phyloP scores from a whole-genome alignment of 176 grass and related monocot species.

The Rhynchospora pubera region DNA sequence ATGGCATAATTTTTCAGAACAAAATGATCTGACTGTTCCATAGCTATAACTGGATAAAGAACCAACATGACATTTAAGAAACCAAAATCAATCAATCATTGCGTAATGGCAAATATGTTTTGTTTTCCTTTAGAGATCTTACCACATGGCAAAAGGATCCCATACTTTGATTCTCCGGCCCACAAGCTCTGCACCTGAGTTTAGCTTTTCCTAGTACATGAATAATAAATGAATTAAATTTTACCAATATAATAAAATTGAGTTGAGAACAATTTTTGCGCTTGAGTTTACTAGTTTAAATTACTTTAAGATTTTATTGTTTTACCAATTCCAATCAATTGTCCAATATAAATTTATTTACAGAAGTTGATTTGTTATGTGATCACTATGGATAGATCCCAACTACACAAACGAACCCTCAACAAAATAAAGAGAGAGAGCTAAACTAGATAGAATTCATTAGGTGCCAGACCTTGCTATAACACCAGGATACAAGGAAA shows the following conservation, averaged over 20 bases:
- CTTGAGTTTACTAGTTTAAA: not conserved
- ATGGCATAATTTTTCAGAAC: slow-evolving; percentile 30
- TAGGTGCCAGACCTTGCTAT: not conserved
- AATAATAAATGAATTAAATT: slow-evolving; percentile 22
- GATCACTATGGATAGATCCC: not conserved
- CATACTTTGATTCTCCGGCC: slow-evolving; percentile 27
- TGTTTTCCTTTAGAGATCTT: slow-evolving; percentile 11
- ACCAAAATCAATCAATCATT: slow-evolving; percentile 13
- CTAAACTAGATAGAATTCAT: not conserved
- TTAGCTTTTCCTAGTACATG: slow-evolving; percentile 11
- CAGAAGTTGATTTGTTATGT: not conserved
- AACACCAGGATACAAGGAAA: not conserved
- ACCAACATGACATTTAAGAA: slow-evolving; percentile 17
- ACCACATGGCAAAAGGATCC: slow-evolving; percentile 30
- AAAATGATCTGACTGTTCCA: slow-evolving; percentile 42
- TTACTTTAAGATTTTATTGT: not conserved
- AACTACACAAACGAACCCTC: not conserved
- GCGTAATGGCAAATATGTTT: not conserved
- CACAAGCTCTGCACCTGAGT: slow-evolving; percentile 39
- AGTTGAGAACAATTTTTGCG: not conserved
- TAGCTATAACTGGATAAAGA: slow-evolving; percentile 31
- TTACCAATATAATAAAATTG: not conserved
- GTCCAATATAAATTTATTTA: not conserved
- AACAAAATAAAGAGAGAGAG: not conserved
- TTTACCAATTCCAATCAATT: not conserved